A percentile compares a stretch with the other conserved stretches of the same genome.
phyloP scores from a whole-genome alignment of 1,139 yeast genomes.

The Suhomyces bribrorum region DNA sequence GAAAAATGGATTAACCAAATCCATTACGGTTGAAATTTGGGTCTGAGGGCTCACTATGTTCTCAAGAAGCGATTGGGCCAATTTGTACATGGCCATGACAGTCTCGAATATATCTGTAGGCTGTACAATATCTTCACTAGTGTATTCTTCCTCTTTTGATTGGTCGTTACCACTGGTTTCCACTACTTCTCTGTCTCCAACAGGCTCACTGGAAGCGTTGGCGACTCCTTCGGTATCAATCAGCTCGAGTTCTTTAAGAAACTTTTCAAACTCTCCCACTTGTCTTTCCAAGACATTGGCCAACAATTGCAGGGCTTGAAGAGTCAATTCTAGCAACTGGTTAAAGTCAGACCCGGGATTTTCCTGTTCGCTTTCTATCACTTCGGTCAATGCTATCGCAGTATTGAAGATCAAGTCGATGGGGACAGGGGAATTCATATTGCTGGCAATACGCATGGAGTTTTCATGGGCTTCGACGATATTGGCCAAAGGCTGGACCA shows the following conservation, averaged over 20 bases:
- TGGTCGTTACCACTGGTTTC: constrained; percentile 5
- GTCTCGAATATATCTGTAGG: constrained; percentile 44
- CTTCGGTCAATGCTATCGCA: constrained; percentile 50
- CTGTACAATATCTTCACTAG: constrained; percentile 34
- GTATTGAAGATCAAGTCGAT: constrained; percentile 48
- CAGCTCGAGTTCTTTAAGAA: constrained; percentile 28
- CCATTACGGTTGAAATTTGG: constrained; percentile 6
- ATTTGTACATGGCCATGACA: constrained; percentile 30
- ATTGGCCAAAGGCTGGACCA: constrained; percentile 37
- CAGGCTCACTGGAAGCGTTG: no score
- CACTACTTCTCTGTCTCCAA: no score
- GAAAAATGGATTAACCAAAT: constrained; percentile 22
- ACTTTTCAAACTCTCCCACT: constrained; percentile 26
- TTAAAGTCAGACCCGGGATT: constrained; percentile 16
- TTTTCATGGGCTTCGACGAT: constrained; percentile 43
- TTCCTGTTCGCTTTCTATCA: constrained; percentile 38
- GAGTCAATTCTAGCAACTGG: constrained; percentile 20
- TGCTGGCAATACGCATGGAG: constrained; percentile 28
- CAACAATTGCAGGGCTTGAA: constrained; percentile 22
- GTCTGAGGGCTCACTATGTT: constrained; percentile 10
- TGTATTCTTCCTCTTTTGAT: constrained; percentile 22
- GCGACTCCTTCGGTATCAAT: not conserved
- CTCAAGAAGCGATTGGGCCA: constrained; percentile 36
- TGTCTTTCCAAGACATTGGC: constrained; percentile 24
- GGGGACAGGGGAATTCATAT: constrained; percentile 20